Evolutionary conservation across 495 filamentous ascomycete genomes (phyloP).

Genomic region (Penicillium psychrofluorescens): DNA sequence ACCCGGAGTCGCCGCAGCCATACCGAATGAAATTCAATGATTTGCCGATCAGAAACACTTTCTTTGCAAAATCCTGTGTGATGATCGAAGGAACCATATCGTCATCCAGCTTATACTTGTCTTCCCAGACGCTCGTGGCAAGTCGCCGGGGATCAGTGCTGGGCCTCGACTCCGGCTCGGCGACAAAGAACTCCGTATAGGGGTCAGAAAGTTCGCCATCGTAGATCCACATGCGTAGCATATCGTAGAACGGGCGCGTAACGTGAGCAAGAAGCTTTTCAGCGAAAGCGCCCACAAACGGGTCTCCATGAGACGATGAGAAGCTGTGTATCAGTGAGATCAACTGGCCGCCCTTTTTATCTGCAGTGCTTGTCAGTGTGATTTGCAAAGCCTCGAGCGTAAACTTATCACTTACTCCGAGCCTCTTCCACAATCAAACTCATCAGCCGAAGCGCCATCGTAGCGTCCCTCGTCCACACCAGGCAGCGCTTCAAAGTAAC

Average conservation of each 20-base stretch:
- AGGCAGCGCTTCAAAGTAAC: slow-evolving; percentile 95
- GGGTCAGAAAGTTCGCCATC: slow-evolving; percentile 96
- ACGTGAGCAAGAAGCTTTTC: slow-evolving; percentile 86
- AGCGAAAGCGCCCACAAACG: slow-evolving; percentile 87
- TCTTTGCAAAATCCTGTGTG: slow-evolving; percentile 84
- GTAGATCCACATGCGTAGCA: slow-evolving; percentile 95
- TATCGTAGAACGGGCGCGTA: slow-evolving; percentile 95
- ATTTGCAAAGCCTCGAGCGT: neutral
- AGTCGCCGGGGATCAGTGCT: slow-evolving; percentile 51
- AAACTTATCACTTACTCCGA: slow-evolving; percentile 44
- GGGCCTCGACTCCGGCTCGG: slow-evolving; percentile 53
- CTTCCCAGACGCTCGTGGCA: slow-evolving; percentile 92
- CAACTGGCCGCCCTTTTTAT: slow-evolving; percentile 83
- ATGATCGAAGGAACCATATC: slow-evolving; percentile 89
- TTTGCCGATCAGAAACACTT: slow-evolving; percentile 95
- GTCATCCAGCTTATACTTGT: slow-evolving; percentile 85
- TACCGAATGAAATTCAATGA: slow-evolving; percentile 97
- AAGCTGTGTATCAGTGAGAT: slow-evolving; percentile 93
- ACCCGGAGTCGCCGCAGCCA: slow-evolving; percentile 84
- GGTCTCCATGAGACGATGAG: slow-evolving; percentile 88
- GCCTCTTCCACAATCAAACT: slow-evolving; percentile 88
- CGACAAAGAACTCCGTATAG: slow-evolving; percentile 92
- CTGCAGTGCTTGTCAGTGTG: slow-evolving; percentile 29
- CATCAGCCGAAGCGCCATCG: slow-evolving; percentile 93
- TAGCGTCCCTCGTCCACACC: slow-evolving; percentile 95